phyloP scores from a whole-genome alignment of 129 eudicot genomes.

The Apium graveolens region DNA sequence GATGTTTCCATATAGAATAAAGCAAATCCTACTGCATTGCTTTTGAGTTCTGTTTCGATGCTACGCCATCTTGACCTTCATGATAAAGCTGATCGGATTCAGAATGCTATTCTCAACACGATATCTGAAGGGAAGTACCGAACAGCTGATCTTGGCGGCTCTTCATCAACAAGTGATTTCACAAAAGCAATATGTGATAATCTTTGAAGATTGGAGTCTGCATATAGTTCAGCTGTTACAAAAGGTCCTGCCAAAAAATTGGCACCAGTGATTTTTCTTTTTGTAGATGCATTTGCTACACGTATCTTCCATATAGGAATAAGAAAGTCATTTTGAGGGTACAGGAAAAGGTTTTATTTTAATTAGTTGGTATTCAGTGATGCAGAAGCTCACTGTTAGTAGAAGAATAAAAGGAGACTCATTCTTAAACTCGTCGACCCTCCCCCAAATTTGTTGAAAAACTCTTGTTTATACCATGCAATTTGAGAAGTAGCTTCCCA shows the following conservation, averaged over 20 bases:
- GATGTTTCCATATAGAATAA: slow-evolving; percentile 44
- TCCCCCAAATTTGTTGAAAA: neutral
- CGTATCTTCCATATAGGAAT: slow-evolving; percentile 18
- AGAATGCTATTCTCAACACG: slow-evolving; percentile 70
- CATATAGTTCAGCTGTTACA: slow-evolving; percentile 17
- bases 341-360: neutral
- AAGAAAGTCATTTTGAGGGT: slow-evolving; percentile 14
- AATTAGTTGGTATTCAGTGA: neutral
- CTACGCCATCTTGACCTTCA: slow-evolving; percentile 75
- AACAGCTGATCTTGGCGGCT: slow-evolving; percentile 91
- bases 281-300: neutral
- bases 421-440: neutral
- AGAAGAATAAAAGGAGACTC: neutral
- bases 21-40: slow-evolving; percentile 97
- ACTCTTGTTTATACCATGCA: neutral
- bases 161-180: slow-evolving; percentile 74
- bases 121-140: slow-evolving; percentile 93
- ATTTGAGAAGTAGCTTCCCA: neutral
- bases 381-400: neutral
- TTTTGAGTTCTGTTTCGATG: slow-evolving; percentile 86
- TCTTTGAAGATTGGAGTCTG: slow-evolving; percentile 38
- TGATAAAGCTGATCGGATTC: slow-evolving; percentile 82
- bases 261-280: neutral
- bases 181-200: slow-evolving; percentile 85
- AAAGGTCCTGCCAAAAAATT: neutral